phyloP scores from a whole-genome alignment of 106 monocot genomes.

The Vanilla planifolia region DNA sequence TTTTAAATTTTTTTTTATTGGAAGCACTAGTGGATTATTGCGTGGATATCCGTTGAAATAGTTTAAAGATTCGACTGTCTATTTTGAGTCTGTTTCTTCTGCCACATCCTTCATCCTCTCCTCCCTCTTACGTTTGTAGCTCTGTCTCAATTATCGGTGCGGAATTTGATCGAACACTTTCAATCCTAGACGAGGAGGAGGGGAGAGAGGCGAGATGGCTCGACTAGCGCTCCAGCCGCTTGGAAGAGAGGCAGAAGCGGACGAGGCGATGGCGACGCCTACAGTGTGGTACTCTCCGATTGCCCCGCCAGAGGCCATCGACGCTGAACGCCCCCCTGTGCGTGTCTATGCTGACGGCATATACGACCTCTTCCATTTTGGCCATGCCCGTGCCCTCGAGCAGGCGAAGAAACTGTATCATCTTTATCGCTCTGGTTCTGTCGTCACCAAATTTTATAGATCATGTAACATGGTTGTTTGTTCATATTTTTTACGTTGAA shows the following conservation, averaged over 20 bases:
- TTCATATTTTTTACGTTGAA: too few relatives aligned
- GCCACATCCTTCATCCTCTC: too few relatives aligned
- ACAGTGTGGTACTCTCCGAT: not conserved
- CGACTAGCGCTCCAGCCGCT: not conserved
- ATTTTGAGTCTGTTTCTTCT: too few relatives aligned
- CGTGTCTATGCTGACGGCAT: conserved; percentile 24
- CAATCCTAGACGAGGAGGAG: too few relatives aligned
- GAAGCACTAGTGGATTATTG: too few relatives aligned
- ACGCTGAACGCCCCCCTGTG: conserved; percentile 3
- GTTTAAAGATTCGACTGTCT: too few relatives aligned
- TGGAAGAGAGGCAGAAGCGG: not conserved
- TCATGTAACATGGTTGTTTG: too few relatives aligned
- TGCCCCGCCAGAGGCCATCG: conserved; percentile 3
- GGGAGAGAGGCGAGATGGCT: conserved; percentile 3
- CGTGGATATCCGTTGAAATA: too few relatives aligned
- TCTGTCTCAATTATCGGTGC: too few relatives aligned
- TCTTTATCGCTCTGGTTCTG: not conserved
- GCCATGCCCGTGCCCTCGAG: conserved; percentile 24
- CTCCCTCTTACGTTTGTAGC: too few relatives aligned
- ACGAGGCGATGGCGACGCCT: not conserved
- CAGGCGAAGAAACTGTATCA: conserved; percentile 21
- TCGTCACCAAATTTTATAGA: too few relatives aligned
- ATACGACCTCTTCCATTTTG: conserved; percentile 32
- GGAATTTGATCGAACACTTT: not conserved
- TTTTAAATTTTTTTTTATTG: too few relatives aligned